Conservation (phyloP, 345 rosid genomes). For the Camelina laxa region DNA sequence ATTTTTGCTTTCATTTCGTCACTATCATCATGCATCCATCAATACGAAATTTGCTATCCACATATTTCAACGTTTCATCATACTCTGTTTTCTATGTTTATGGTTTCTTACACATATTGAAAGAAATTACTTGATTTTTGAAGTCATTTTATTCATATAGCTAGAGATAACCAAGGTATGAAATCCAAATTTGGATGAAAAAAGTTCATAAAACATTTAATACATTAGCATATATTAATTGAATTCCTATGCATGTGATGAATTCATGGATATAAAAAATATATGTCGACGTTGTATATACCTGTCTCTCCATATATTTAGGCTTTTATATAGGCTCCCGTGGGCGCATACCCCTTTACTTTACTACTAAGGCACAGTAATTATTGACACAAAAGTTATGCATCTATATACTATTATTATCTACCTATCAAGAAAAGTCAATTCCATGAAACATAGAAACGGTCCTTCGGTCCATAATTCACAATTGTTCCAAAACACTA, state of each 20-base stretch:
- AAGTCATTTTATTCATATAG: neutral
- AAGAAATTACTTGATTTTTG: neutral
- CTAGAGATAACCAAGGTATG: neutral
- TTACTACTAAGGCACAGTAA: constrained; percentile 38
- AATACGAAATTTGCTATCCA: neutral
- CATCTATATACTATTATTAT: constrained; percentile 12
- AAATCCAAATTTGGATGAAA: neutral
- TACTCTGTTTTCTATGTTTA: neutral
- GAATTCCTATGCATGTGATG: constrained; percentile 28
- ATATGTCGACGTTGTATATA: constrained; percentile 17
- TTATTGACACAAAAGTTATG: constrained; percentile 34
- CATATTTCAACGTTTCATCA: neutral
- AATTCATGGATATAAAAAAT: neutral
- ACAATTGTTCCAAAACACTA: constrained; percentile 28
- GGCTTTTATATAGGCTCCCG: constrained; percentile 37
- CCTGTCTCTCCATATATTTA: constrained; percentile 17
- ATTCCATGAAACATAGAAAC: constrained; percentile 35
- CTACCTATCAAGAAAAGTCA: constrained; percentile 32
- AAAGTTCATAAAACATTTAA: neutral
- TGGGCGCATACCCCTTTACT: constrained; percentile 39
- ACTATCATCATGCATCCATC: neutral
- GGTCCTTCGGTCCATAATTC: constrained; percentile 31
- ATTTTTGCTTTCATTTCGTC: neutral
- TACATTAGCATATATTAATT: too few relatives aligned
- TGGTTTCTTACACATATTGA: neutral